These are phyloP conservation scores for Peziza echinospora DNA, from an alignment of 495 filamentous ascomycete species.

Conservation along the genomic window DNA sequence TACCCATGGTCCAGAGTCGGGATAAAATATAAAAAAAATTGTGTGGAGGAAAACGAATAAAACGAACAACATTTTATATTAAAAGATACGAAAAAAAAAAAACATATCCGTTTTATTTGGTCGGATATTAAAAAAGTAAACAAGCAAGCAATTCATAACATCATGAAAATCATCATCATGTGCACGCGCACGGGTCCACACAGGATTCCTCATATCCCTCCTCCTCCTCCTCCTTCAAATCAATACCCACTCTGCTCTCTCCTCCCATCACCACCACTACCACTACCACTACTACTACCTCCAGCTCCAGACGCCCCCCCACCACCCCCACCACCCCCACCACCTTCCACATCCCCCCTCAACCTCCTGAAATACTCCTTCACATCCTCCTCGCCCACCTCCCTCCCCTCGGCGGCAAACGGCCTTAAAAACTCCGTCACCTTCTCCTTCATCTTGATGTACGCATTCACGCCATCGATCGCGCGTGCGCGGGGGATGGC, in stretches of 20 bases:
- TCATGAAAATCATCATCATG: too few relatives aligned
- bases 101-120: too few relatives aligned
- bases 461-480: slow-evolving; percentile 93
- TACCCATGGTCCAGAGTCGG: too few relatives aligned
- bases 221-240: slow-evolving; percentile 54
- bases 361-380: slow-evolving; percentile 88
- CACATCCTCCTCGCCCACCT: slow-evolving; percentile 82
- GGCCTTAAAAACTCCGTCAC: slow-evolving; percentile 79
- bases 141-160: too few relatives aligned
- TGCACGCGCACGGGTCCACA: too few relatives aligned
- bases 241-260: slow-evolving; percentile 36
- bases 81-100: too few relatives aligned
- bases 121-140: too few relatives aligned
- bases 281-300: not conserved
- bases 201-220: not conserved
- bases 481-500: slow-evolving; percentile 79
- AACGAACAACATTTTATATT: too few relatives aligned
- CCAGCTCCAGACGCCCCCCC: slow-evolving; percentile 20
- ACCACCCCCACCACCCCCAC: slow-evolving; percentile 28
- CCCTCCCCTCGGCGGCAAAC: slow-evolving; percentile 72
- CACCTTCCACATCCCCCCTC: slow-evolving; percentile 54
- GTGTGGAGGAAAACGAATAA: too few relatives aligned
- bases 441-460: slow-evolving; percentile 84
- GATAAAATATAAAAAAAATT: too few relatives aligned
- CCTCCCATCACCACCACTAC: slow-evolving; percentile 28